Percentiles rank a stretch among this genome's conserved stretches.
Conservation (phyloP, 345 rosid genomes). For the Microcos paniculata region DNA sequence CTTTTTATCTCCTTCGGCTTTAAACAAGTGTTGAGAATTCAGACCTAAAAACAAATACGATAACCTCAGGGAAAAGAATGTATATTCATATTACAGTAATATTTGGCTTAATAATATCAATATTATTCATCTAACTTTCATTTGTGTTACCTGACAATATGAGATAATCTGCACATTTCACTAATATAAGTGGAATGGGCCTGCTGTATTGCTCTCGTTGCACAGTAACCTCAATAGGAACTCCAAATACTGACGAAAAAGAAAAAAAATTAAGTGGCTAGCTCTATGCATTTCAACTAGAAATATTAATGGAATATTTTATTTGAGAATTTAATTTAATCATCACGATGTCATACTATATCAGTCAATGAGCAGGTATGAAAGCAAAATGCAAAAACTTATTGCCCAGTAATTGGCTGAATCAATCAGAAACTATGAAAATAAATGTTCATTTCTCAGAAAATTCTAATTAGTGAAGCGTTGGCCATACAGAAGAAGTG, state of each 20-base stretch:
- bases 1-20: constrained; percentile 74
- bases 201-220: constrained; percentile 68
- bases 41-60: constrained; percentile 47
- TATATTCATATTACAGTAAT: background rate
- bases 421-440: background rate
- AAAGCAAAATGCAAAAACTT: background rate
- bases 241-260: constrained; percentile 72
- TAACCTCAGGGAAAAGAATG: background rate
- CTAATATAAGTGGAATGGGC: constrained; percentile 66
- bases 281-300: background rate
- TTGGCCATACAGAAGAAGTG: background rate
- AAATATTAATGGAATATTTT: background rate
- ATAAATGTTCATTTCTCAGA: background rate
- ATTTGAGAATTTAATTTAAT: background rate
- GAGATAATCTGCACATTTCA: constrained; percentile 81
- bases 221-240: constrained; percentile 72
- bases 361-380: background rate
- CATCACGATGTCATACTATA: background rate
- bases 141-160: constrained; percentile 62
- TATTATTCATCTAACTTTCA: background rate
- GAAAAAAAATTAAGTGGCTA: background rate
- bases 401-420: background rate
- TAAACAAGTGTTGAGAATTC: constrained; percentile 65
- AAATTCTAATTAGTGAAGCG: background rate
- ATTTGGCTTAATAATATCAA: background rate